Evolutionary conservation across 176 grass and related monocot species (phyloP), one percentile per base, ranked within the genome.

Genomic region (Carex pumila): DNA sequence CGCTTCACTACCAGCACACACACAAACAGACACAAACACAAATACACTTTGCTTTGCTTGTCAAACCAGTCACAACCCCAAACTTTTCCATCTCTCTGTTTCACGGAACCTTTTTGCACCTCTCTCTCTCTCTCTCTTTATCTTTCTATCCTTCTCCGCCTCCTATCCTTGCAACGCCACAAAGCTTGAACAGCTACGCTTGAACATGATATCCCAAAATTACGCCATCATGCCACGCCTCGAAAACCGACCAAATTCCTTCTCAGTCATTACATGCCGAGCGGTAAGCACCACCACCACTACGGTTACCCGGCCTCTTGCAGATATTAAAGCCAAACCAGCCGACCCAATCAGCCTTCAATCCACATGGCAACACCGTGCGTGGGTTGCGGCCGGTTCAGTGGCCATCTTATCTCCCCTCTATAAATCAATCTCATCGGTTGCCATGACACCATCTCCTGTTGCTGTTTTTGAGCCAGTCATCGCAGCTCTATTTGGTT

Each of bases 311-410:
- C 58, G n/a, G n/a, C n/a, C 68, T 57, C 3, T 22, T 41, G 41
- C 19, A 59, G 41, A 63, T 25, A 66, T 58, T 61, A 64, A 60
- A 59, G 7, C 73, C 29, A 63, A 87, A 53, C 61, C 61, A 86
- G 85, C 65, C 17, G 78, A 68, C 67, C 67, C 79, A 39, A 86
- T 86, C 55, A 87, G 88, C 61, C 87, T 98, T 61, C 85, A 89
- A 5, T 94, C 92, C 9, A 98, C 91, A 37, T 94, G 95, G 95
- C 85, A 88, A 61, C 95, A 98, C 61, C 86, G 91, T 15, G 84
- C 89, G 53, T 98, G 95, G 95, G 93, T 90, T 41, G 82, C 81
- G 4, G 74, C 89, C 0, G 95, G 95, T 84, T 87, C 88, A 39
- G 90, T 89, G 4, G 82, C 84, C 12, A 76, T 98, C 50, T 62